Evolutionary conservation across 1,284 basidiomycete genomes (phyloP).

Genomic region (Heliocybe sulcata): DNA sequence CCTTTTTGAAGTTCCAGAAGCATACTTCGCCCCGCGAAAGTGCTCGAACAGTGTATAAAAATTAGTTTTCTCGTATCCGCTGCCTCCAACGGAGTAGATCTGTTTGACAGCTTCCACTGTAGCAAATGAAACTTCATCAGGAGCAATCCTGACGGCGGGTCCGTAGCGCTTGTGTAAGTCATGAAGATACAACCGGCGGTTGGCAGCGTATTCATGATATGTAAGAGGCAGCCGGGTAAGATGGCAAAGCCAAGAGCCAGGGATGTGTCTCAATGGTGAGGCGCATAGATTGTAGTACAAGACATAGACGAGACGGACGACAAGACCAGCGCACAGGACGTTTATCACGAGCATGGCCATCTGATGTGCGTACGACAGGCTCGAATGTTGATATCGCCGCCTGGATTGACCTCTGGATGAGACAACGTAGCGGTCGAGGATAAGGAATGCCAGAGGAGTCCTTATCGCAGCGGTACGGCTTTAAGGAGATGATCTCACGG

Average conservation of each 20-base stretch:
- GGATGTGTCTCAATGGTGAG: constrained; percentile 15
- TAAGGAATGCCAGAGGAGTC: too few relatives aligned
- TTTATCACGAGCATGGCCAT: constrained; percentile 8
- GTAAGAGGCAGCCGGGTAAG: constrained; percentile 17
- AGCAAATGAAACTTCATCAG: constrained; percentile 20
- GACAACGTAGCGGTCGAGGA: too few relatives aligned
- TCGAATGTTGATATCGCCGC: too few relatives aligned
- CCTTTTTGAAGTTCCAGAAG: too few relatives aligned
- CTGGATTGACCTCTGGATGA: too few relatives aligned
- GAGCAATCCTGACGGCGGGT: constrained; percentile 19
- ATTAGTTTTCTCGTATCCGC: constrained; percentile 16
- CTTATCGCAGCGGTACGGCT: too few relatives aligned
- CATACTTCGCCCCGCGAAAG: constrained; percentile 11
- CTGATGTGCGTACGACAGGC: too few relatives aligned
- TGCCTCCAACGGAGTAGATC: constrained; percentile 17
- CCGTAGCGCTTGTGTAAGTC: constrained; percentile 17
- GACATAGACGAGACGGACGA: background rate
- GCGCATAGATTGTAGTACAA: constrained; percentile 13
- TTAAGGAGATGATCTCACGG: too few relatives aligned
- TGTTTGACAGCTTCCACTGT: constrained; percentile 15
- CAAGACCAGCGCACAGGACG: background rate
- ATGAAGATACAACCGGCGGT: constrained; percentile 10
- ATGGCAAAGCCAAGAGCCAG: constrained; percentile 16
- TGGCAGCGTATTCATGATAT: constrained; percentile 14
- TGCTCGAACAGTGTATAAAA: constrained; percentile 16